Base-by-base conservation (phyloP, 2,329 filamentous ascomycete genomes). In the Cadophora sp. region DNA sequence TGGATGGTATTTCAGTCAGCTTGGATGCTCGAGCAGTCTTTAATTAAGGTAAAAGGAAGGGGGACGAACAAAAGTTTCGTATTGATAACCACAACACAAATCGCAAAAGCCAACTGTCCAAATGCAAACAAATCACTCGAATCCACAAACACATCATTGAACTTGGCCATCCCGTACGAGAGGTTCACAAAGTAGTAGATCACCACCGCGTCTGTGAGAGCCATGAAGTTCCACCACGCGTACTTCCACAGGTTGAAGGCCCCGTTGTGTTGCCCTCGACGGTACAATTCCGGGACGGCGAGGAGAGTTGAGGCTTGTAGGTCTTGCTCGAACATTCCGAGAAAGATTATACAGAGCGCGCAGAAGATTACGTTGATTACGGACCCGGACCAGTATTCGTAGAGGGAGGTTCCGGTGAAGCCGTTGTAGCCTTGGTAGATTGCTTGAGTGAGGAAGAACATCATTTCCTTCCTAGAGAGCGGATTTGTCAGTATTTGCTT, bases 281-380 rank as follows among this genome's bases (percentile, higher is more conserved):
- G 88, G 39, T 97, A 97, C 3, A 97, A 84, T 77, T 97, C 94
- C 0, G 94, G 94, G 0, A 97, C 89, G 0, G 94, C 94, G 30
- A 97, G 83, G 1, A 97, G 83, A 0, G 94, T 97, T 43, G 92
- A 87, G 0, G 93, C 90, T 1, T 85, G 82, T 1, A 97, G 83
- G 74, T 97, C 94, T 76, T 97, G 93, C 76, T 97, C 94, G 80
- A 95, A 96, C 20, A 97, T 90, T 8, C 93, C 94, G 71, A 96
- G 86, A 73, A 96, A 91, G 71, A 97, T 96, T 24, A 95, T 92
- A 50, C 90, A 89, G 4, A 97, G 81, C 67, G 91, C 94, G 0
- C 94, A 97, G 78, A 97, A 97, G 13, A 97, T 85, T 0, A 92
- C 95, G 76, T 97, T 97, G 48, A 61, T 58, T 33, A 66, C 64